Evolutionary conservation across 768 basidiomycete genomes (phyloP).

Genomic region (Termitomyces sp.): DNA sequence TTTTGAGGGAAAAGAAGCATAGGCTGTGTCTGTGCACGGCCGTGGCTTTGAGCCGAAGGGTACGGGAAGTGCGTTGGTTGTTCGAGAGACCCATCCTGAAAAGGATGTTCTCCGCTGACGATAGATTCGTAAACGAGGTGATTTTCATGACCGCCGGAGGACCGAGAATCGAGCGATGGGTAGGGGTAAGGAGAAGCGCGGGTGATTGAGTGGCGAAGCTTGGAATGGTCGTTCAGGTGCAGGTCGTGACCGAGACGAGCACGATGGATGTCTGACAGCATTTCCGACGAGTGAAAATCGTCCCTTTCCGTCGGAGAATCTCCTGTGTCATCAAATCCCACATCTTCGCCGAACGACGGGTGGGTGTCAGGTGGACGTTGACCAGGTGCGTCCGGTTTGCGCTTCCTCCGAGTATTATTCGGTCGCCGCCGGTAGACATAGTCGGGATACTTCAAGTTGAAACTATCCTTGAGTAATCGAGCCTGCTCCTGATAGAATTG

Average conservation of each 20-base stretch:
- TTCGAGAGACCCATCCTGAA: slow-evolving; percentile 7
- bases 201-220: slow-evolving; percentile 23
- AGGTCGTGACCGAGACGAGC: slow-evolving; percentile 28
- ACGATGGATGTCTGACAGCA: slow-evolving; percentile 23
- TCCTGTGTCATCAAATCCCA: slow-evolving; percentile 29
- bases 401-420: slow-evolving; percentile 75
- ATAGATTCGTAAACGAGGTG: slow-evolving; percentile 3
- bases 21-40: slow-evolving; percentile 10
- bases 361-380: slow-evolving; percentile 29
- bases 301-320: slow-evolving; percentile 39
- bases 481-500: slow-evolving; percentile 88
- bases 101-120: not conserved
- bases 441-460: slow-evolving; percentile 85
- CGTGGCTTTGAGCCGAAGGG: slow-evolving; percentile 8
- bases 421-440: slow-evolving; percentile 87
- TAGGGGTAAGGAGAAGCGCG: slow-evolving; percentile 23
- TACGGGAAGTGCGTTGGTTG: slow-evolving; percentile 11
- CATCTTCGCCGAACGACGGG: slow-evolving; percentile 32
- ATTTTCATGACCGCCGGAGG: slow-evolving; percentile 9
- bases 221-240: slow-evolving; percentile 25
- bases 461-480: slow-evolving; percentile 80
- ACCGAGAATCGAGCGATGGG: slow-evolving; percentile 6
- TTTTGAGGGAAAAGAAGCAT: slow-evolving; percentile 9
- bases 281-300: slow-evolving; percentile 25
- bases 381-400: slow-evolving; percentile 35